Percentiles rank a stretch among this genome's conserved stretches.
Evolutionary conservation across 352 stramenopile species (phyloP).

Genomic region (Pythium apleroticum): DNA sequence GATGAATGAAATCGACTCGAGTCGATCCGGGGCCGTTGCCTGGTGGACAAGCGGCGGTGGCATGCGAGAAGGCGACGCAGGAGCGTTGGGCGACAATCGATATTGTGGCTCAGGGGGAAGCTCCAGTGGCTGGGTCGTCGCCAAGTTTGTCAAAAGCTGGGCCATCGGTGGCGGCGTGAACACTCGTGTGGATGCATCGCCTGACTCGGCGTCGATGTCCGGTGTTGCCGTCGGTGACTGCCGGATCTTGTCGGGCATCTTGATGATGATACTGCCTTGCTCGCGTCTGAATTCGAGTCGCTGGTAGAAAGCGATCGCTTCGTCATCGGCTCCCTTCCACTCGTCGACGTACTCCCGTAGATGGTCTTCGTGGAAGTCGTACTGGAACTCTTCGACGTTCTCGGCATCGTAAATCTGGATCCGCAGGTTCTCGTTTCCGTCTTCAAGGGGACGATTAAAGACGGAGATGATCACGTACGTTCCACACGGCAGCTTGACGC

Average conservation of each 20-base stretch:
- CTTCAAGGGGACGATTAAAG: slow-evolving; percentile 65
- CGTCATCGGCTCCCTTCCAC: slow-evolving; percentile 36
- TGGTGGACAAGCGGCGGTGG: slow-evolving; percentile 6
- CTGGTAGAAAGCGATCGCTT: slow-evolving; percentile 44
- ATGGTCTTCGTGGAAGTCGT: slow-evolving; percentile 70
- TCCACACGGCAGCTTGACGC: slow-evolving; percentile 50
- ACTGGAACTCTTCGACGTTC: slow-evolving; percentile 74
- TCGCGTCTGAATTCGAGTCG: slow-evolving; percentile 64
- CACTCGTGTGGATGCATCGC: not conserved
- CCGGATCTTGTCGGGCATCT: slow-evolving; percentile 48
- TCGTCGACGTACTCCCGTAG: slow-evolving; percentile 51
- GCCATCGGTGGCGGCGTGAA: slow-evolving; percentile 21
- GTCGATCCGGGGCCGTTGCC: not conserved
- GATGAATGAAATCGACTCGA: slow-evolving; percentile 9
- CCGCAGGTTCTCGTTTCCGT: slow-evolving; percentile 69
- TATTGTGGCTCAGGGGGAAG: slow-evolving; percentile 30
- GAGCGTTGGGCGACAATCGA: slow-evolving; percentile 24
- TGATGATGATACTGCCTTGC: slow-evolving; percentile 66
- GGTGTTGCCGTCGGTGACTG: not conserved
- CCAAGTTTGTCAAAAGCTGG: slow-evolving; percentile 22
- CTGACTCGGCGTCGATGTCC: not conserved
- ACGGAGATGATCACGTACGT: slow-evolving; percentile 69
- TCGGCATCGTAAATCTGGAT: slow-evolving; percentile 76
- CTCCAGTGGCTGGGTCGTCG: slow-evolving; percentile 18
- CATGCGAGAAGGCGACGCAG: slow-evolving; percentile 9